phyloP scores from a whole-genome alignment of 1,284 basidiomycete species.

The Moniliophthora roreri region DNA sequence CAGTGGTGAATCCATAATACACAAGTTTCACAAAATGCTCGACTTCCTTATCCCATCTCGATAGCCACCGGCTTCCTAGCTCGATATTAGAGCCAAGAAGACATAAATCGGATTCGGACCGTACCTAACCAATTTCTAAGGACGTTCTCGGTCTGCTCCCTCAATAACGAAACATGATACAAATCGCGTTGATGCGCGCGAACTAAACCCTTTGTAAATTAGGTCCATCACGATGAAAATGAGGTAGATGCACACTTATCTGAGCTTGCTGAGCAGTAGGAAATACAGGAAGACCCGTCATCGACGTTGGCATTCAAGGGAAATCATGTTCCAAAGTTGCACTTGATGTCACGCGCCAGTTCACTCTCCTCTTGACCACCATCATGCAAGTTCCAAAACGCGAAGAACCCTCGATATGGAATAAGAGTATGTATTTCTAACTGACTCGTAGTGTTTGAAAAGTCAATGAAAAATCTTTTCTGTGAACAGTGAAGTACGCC shows the following conservation, averaged over 20 bases:
- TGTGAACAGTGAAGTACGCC: slow-evolving; percentile 48
- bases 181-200: slow-evolving; percentile 85
- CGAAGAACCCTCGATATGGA: slow-evolving; percentile 66
- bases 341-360: slow-evolving; percentile 4
- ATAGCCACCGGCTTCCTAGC: slow-evolving; percentile 84
- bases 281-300: slow-evolving; percentile 42
- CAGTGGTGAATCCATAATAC: slow-evolving; percentile 79
- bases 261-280: slow-evolving; percentile 82
- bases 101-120: slow-evolving; percentile 21
- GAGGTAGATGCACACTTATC: slow-evolving; percentile 60
- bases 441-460: slow-evolving; percentile 10
- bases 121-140: slow-evolving; percentile 78
- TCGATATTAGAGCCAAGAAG: slow-evolving; percentile 5
- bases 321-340: not conserved
- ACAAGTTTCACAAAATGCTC: slow-evolving; percentile 69
- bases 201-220: slow-evolving; percentile 45
- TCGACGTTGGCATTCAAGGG: not conserved
- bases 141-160: slow-evolving; percentile 75
- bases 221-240: not conserved
- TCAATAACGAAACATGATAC: slow-evolving; percentile 73
- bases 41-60: slow-evolving; percentile 78
- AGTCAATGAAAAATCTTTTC: slow-evolving; percentile 10
- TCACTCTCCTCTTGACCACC: slow-evolving; percentile 29
- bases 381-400: slow-evolving; percentile 45
- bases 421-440: slow-evolving; percentile 69